Conservation (phyloP, 352 stramenopile species). For the Pythium pyrilobum region DNA sequence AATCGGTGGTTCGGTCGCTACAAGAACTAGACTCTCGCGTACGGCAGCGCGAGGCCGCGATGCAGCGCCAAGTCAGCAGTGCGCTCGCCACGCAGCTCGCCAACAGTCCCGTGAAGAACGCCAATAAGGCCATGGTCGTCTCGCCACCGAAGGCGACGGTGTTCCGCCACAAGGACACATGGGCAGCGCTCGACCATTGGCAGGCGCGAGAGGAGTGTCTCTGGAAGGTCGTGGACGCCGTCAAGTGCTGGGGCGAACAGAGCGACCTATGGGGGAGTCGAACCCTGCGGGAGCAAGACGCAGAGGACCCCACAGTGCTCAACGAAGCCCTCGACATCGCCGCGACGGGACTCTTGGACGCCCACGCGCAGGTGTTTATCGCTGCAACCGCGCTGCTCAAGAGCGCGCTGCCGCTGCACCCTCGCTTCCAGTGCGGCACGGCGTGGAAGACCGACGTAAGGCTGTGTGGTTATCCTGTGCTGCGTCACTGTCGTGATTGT, state of each 20-base stretch:
- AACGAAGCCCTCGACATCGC: slow-evolving; percentile 15
- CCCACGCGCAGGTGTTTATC: slow-evolving; percentile 25
- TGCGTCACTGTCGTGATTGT: background rate
- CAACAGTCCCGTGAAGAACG: slow-evolving; percentile 8
- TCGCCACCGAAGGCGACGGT: background rate
- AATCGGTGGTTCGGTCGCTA: background rate
- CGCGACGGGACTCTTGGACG: slow-evolving; percentile 9
- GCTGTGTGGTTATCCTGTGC: background rate
- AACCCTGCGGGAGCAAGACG: background rate
- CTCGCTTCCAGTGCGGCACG: slow-evolving; percentile 11
- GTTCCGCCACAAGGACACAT: slow-evolving; percentile 5
- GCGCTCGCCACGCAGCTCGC: slow-evolving; percentile 3
- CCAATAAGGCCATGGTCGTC: background rate
- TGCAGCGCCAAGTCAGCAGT: background rate
- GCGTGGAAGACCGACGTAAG: slow-evolving; percentile 21
- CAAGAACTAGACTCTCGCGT: background rate
- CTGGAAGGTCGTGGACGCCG: slow-evolving; percentile 17
- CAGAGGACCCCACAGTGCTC: background rate
- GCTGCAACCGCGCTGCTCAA: slow-evolving; percentile 19
- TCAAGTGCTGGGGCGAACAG: slow-evolving; percentile 13
- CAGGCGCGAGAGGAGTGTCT: slow-evolving; percentile 23
- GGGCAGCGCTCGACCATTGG: slow-evolving; percentile 8
- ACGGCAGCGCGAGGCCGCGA: background rate
- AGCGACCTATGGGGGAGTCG: too few species aligned
- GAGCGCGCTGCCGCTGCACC: slow-evolving; percentile 1